These are phyloP conservation scores for Vigna hirtella DNA, from an alignment of 306 rosid species.

Conservation along the genomic window DNA sequence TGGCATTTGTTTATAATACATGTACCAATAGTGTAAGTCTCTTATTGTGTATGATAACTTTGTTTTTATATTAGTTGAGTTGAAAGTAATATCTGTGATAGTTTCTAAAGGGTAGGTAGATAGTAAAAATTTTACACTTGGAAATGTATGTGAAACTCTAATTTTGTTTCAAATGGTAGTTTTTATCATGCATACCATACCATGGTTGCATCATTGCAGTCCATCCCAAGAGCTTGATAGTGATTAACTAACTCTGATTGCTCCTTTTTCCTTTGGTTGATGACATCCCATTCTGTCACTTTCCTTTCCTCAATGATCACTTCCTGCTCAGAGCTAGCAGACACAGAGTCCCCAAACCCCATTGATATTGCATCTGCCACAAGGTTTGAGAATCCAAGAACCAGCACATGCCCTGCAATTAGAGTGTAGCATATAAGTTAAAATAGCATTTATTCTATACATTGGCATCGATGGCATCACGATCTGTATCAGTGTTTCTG, in stretches of 20 bases:
- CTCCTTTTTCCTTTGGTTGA: conserved; percentile 47
- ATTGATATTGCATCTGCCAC: conserved; percentile 80
- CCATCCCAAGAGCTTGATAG: conserved; percentile 71
- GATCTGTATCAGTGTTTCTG: not conserved
- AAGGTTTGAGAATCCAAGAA: conserved; percentile 73
- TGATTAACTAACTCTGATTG: conserved; percentile 44
- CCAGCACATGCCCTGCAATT: conserved; percentile 57
- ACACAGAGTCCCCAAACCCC: conserved; percentile 75
- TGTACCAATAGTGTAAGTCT: too few relatives aligned
- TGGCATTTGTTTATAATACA: too few relatives aligned
- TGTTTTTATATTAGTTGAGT: too few relatives aligned
- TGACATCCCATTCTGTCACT: conserved; percentile 65
- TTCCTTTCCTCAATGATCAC: conserved; percentile 52
- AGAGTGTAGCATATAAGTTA: conserved; percentile 3
- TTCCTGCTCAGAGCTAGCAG: conserved; percentile 58
- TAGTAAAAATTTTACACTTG: not conserved
- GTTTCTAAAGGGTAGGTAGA: not conserved
- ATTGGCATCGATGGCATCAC: conserved; percentile 12
- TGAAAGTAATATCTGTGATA: not conserved
- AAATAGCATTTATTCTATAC: not conserved
- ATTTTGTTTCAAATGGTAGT: not conserved
- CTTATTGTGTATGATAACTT: too few relatives aligned
- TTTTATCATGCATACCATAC: conserved; percentile 51
- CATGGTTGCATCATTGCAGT: conserved; percentile 53
- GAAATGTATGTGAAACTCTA: not conserved